Evolutionary conservation across 371 early-diverging fungal species (phyloP).

Genomic region (Batkoa obscura): DNA sequence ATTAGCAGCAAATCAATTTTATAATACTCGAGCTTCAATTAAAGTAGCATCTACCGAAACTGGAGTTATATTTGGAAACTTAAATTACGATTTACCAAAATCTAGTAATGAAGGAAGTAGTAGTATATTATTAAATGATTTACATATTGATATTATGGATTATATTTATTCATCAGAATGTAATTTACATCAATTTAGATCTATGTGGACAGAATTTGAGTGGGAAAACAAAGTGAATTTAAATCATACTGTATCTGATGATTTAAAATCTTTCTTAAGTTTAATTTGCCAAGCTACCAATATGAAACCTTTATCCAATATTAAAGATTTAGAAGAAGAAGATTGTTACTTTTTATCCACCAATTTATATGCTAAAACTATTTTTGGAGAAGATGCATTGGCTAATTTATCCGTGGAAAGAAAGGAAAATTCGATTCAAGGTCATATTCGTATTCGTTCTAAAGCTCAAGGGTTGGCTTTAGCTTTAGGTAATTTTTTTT

Average conservation of each 20-base stretch:
- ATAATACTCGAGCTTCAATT: slow-evolving; percentile 84
- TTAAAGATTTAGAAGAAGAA: slow-evolving; percentile 68
- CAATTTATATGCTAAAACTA: slow-evolving; percentile 84
- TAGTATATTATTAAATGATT: slow-evolving; percentile 84
- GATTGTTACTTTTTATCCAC: slow-evolving; percentile 83
- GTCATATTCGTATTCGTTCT: slow-evolving; percentile 90
- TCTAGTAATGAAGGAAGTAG: slow-evolving; percentile 40
- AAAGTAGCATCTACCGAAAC: slow-evolving; percentile 94
- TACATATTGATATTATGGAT: slow-evolving; percentile 97
- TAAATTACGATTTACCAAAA: slow-evolving; percentile 85
- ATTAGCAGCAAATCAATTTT: slow-evolving; percentile 82
- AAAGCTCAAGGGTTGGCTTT: slow-evolving; percentile 97
- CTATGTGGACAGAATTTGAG: slow-evolving; percentile 97
- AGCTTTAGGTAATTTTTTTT: slow-evolving; percentile 44
- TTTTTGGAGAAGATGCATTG: slow-evolving; percentile 93
- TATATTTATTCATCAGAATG: slow-evolving; percentile 88
- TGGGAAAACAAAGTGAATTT: slow-evolving; percentile 99
- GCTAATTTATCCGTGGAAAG: slow-evolving; percentile 89
- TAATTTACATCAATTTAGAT: slow-evolving; percentile 81
- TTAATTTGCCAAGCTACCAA: slow-evolving; percentile 89
- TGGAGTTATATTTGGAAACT: slow-evolving; percentile 92
- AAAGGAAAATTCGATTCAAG: slow-evolving; percentile 48
- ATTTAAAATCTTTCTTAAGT: slow-evolving; percentile 60
- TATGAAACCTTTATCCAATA: slow-evolving; percentile 88
- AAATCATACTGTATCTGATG: slow-evolving; percentile 25